Evolutionary conservation across 2,329 filamentous ascomycete species (phyloP).

Genomic region (Nectriaceae sp.): DNA sequence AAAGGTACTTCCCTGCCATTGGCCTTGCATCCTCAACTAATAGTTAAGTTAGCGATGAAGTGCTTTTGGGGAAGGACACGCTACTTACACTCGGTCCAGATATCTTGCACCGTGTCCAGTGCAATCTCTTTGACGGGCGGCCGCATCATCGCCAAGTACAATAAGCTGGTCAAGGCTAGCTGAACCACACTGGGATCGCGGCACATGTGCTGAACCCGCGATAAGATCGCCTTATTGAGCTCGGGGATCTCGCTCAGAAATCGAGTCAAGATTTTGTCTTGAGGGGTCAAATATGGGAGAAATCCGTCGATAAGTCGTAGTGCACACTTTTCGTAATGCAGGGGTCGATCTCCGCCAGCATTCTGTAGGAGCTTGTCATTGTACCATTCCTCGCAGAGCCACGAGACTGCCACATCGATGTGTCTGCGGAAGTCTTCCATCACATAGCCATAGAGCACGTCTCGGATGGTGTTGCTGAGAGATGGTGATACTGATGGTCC

Average conservation of each 20-base stretch:
- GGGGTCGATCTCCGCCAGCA: slow-evolving; percentile 47
- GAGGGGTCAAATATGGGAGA: slow-evolving; percentile 84
- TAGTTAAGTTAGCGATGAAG: slow-evolving; percentile 16
- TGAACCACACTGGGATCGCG: slow-evolving; percentile 66
- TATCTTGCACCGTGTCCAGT: slow-evolving; percentile 65
- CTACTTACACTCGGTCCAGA: slow-evolving; percentile 66
- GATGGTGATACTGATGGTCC: slow-evolving; percentile 39
- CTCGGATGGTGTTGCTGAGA: slow-evolving; percentile 72
- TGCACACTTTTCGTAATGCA: slow-evolving; percentile 79
- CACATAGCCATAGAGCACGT: slow-evolving; percentile 80
- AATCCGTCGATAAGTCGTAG: slow-evolving; percentile 86
- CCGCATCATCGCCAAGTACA: slow-evolving; percentile 69
- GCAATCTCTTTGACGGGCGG: slow-evolving; percentile 65
- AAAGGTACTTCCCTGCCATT: slow-evolving; percentile 63
- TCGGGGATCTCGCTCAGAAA: slow-evolving; percentile 91
- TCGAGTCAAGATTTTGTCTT: slow-evolving; percentile 86
- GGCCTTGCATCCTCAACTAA: slow-evolving; percentile 64
- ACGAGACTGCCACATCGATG: slow-evolving; percentile 87
- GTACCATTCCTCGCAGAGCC: slow-evolving; percentile 98
- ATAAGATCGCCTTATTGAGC: slow-evolving; percentile 70
- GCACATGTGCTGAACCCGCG: slow-evolving; percentile 69
- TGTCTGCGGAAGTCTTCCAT: slow-evolving; percentile 89
- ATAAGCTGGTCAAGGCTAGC: slow-evolving; percentile 63
- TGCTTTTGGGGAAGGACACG: not conserved
- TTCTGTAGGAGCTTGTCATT: slow-evolving; percentile 66